Conservation (phyloP, 2,329 filamentous ascomycete genomes). For the Neonectria faginata region DNA sequence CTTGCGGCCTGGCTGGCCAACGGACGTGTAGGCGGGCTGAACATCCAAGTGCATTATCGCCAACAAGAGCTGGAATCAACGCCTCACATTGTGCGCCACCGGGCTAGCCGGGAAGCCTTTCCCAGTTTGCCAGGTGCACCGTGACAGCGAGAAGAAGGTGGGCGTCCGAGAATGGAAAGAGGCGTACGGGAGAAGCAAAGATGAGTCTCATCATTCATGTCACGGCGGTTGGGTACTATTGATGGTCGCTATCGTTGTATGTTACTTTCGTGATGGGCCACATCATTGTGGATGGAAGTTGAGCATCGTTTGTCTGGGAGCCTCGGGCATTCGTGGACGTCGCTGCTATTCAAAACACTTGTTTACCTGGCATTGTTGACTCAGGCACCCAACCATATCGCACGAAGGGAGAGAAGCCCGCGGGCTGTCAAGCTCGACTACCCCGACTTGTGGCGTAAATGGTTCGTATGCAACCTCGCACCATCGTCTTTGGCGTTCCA, state of each 20-base stretch:
- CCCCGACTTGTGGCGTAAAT: conserved; percentile 20
- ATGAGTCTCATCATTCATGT: background rate
- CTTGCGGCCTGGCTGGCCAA: background rate
- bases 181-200: background rate
- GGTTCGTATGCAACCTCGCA: conserved; percentile 5
- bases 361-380: background rate
- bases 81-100: conserved; percentile 5
- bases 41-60: conserved; percentile 16
- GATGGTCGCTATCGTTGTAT: conserved; percentile 4
- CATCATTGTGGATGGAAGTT: background rate
- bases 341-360: background rate
- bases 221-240: conserved; percentile 3
- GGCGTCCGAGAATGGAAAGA: conserved; percentile 2
- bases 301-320: background rate
- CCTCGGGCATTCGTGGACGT: background rate
- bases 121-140: conserved; percentile 1
- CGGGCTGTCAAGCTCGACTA: conserved; percentile 16
- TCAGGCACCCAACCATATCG: background rate
- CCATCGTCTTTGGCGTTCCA: conserved; percentile 1
- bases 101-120: conserved; percentile 9
- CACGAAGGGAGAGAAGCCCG: background rate
- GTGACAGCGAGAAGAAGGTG: background rate
- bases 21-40: conserved; percentile 11
- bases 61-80: background rate
- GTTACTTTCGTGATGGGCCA: conserved; percentile 1